Evolutionary conservation across 2,329 filamentous ascomycete species (phyloP).

Genomic region (Aschersonia sp.): DNA sequence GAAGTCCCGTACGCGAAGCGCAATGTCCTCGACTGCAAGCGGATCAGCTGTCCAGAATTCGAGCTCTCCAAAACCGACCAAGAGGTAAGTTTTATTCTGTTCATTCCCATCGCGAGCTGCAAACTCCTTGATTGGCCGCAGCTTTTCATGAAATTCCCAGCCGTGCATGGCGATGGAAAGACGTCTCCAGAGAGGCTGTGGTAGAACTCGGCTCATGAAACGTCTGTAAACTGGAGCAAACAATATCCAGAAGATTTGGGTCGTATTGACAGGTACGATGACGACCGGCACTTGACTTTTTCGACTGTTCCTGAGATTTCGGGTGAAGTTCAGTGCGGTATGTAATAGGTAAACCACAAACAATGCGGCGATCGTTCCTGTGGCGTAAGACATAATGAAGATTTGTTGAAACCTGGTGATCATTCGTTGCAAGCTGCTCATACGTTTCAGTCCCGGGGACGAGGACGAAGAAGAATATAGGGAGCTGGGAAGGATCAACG

Average conservation of each 20-base stretch:
- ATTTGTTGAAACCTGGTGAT: neutral
- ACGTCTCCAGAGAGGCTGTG: neutral
- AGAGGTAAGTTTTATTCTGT: neutral
- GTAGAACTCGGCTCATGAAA: neutral
- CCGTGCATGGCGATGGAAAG: neutral
- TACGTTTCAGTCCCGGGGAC: no score
- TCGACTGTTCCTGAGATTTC: constrained; percentile 1
- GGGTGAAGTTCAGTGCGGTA: neutral
- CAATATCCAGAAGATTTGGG: neutral
- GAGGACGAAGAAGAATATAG: no score
- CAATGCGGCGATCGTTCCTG: neutral
- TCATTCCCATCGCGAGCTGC: neutral
- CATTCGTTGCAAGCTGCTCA: no score
- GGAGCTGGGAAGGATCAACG: no score
- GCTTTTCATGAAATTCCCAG: constrained; percentile 2
- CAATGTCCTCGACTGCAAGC: neutral
- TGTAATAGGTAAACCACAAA: neutral
- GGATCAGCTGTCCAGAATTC: constrained; percentile 1
- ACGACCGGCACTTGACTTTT: neutral
- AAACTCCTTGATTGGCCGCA: neutral
- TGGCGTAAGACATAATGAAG: neutral
- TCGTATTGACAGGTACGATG: neutral
- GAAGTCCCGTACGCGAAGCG: neutral
- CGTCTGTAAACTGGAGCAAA: neutral
- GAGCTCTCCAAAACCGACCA: neutral